phyloP scores from a whole-genome alignment of 2,329 filamentous ascomycete species.

The Ophiocordyceps camponoti-leonardi region DNA sequence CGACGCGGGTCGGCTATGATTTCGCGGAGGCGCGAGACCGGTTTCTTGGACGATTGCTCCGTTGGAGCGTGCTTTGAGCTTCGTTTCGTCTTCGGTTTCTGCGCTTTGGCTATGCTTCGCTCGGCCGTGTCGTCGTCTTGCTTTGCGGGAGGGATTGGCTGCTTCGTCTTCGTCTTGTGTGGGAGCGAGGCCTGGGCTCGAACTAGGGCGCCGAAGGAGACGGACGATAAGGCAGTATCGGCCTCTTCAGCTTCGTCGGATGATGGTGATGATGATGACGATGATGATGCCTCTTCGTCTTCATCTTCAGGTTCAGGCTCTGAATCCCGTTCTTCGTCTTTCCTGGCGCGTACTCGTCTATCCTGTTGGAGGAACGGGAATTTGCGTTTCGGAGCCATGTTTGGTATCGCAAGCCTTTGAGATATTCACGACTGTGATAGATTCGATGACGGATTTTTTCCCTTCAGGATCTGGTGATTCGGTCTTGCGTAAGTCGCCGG shows the following conservation, averaged over 20 bases:
- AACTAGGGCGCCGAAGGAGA: slow-evolving; percentile 82
- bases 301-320: slow-evolving; percentile 12
- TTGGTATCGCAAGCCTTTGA: no score
- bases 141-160: slow-evolving; percentile 3
- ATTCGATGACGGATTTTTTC: no score
- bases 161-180: slow-evolving; percentile 12
- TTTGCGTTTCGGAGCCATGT: slow-evolving; percentile 24
- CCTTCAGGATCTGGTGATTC: no score
- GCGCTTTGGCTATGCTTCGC: not conserved
- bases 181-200: slow-evolving; percentile 62
- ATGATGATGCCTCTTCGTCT: slow-evolving; percentile 9
- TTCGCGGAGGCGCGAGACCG: slow-evolving; percentile 65
- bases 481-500: no score
- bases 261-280: slow-evolving; percentile 10
- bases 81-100: slow-evolving; percentile 13
- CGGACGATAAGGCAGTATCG: slow-evolving; percentile 31
- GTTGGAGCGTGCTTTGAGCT: slow-evolving; percentile 78
- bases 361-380: slow-evolving; percentile 17
- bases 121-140: slow-evolving; percentile 16
- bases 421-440: no score
- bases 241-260: slow-evolving; percentile 10
- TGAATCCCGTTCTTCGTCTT: slow-evolving; percentile 24
- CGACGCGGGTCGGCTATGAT: slow-evolving; percentile 40
- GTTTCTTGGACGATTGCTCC: slow-evolving; percentile 64
- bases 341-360: slow-evolving; percentile 25